Percentiles rank a stretch among this genome's conserved stretches.
These are phyloP conservation scores for Trematosphaeria pertusa DNA, from an alignment of 2,329 filamentous ascomycete genomes.

Conservation along the genomic window DNA sequence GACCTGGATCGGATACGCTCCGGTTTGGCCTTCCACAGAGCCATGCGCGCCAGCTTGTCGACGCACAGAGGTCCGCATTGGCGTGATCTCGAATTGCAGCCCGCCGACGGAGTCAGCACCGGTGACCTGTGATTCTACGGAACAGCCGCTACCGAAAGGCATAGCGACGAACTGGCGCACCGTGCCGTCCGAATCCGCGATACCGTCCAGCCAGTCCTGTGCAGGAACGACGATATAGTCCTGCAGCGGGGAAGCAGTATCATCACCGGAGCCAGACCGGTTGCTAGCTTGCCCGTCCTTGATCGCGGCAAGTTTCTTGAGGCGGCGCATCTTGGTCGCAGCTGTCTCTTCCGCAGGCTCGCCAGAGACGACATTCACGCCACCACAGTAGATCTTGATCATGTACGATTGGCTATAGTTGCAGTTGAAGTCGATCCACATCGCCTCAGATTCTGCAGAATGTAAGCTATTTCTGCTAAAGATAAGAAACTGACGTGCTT, in stretches of 20 bases:
- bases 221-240: conserved; percentile 53
- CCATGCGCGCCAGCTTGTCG: background rate
- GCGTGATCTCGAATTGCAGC: conserved; percentile 56
- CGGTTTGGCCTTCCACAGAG: background rate
- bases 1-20: conserved; percentile 3
- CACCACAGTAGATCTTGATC: conserved; percentile 51
- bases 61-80: conserved; percentile 4
- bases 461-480: background rate
- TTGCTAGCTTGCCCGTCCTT: no score
- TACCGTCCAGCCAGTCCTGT: conserved; percentile 54
- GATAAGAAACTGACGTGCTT: conserved; percentile 30
- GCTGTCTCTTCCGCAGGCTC: conserved; percentile 34
- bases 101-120: conserved; percentile 51
- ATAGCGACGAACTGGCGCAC: conserved; percentile 60
- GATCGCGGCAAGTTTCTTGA: background rate
- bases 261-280: no score
- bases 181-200: conserved; percentile 41
- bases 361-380: conserved; percentile 54
- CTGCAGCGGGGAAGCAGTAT: conserved; percentile 43
- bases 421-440: conserved; percentile 51
- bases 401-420: conserved; percentile 32
- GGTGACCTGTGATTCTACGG: conserved; percentile 56
- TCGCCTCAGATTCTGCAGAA: conserved; percentile 47
- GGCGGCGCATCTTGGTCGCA: conserved; percentile 5
- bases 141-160: conserved; percentile 52